Percentiles rank a stretch among this genome's conserved stretches.
Evolutionary conservation across 2,329 filamentous ascomycete genomes (phyloP).

Genomic region (Hortaea werneckii): DNA sequence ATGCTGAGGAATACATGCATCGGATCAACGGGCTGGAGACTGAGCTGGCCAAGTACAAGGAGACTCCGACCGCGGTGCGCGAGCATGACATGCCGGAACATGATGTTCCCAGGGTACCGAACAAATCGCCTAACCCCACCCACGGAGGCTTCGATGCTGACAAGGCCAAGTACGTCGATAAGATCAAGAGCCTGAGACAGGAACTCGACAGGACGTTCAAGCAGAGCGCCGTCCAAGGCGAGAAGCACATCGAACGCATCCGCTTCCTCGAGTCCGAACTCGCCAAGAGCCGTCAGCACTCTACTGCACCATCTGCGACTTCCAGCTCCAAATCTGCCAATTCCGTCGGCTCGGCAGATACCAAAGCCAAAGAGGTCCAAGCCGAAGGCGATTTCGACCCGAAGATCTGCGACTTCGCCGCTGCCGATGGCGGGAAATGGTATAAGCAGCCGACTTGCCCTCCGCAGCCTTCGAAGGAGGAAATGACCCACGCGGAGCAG

Average conservation of each 20-base stretch:
- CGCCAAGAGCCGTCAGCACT: conserved; percentile 9
- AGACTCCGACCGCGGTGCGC: neutral
- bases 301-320: neutral
- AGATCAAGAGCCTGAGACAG: conserved; percentile 13
- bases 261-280: conserved; percentile 13
- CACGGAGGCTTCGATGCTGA: conserved; percentile 6
- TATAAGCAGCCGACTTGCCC: conserved; percentile 22
- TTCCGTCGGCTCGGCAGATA: neutral
- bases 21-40: conserved; percentile 12
- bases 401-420: conserved; percentile 25
- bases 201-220: conserved; percentile 21
- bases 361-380: conserved; percentile 13
- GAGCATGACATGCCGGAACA: neutral
- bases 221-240: conserved; percentile 18
- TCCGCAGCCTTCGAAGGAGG: conserved; percentile 6
- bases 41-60: conserved; percentile 13
- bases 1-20: conserved; percentile 17
- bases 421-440: conserved; percentile 23
- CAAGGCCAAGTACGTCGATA: conserved; percentile 11
- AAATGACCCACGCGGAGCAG: conserved; percentile 13
- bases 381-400: conserved; percentile 30
- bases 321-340: neutral
- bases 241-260: conserved; percentile 19
- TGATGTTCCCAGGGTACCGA: neutral
- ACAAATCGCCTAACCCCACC: neutral